Conservation (phyloP, 2,329 filamentous ascomycete genomes). For the Colletotrichum costaricense region DNA sequence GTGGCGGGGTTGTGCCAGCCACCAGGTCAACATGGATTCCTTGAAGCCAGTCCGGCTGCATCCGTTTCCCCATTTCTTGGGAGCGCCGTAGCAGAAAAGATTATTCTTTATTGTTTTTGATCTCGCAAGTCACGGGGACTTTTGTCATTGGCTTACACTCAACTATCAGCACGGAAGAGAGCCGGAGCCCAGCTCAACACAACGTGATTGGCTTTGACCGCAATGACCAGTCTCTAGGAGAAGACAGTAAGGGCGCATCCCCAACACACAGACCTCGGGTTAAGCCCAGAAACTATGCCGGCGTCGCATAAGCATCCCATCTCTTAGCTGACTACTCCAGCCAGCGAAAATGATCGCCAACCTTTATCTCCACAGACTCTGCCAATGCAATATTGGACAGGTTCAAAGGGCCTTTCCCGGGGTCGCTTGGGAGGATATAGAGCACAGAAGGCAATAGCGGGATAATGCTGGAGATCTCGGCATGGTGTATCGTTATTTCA, state of each 20-base stretch:
- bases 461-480: not conserved
- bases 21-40: not conserved
- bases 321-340: not conserved
- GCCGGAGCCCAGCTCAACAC: not conserved
- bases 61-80: not conserved
- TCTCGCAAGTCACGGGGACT: not conserved
- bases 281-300: constrained; percentile 30
- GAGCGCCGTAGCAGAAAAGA: not conserved
- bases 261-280: constrained; percentile 30
- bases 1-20: constrained; percentile 11
- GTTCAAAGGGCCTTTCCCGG: not conserved
- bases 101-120: not conserved
- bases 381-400: not conserved
- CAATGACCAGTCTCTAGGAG: not conserved
- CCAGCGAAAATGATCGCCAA: not conserved
- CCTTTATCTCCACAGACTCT: constrained; percentile 5
- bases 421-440: not conserved
- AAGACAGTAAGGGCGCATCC: not conserved
- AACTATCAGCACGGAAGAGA: not conserved
- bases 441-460: not conserved
- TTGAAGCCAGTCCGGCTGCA: not conserved
- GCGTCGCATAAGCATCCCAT: constrained; percentile 33
- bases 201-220: constrained; percentile 2
- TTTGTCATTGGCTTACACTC: not conserved
- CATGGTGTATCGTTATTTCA: not conserved